A percentile compares a stretch with the other conserved stretches of the same genome.
Conservation (phyloP, 768 basidiomycete species). For the Suillus clintonianus region DNA sequence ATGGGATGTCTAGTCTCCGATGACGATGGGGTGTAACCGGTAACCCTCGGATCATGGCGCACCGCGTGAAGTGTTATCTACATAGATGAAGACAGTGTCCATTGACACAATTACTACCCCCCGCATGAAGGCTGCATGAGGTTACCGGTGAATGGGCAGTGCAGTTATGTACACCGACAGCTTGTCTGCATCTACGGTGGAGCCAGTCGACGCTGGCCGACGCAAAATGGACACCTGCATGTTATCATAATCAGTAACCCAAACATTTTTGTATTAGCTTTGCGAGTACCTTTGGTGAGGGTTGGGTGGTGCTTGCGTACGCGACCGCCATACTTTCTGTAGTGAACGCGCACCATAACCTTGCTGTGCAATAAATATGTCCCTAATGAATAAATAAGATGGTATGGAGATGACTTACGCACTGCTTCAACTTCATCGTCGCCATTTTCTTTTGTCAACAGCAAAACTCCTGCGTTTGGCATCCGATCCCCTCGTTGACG, state of each 20-base stretch:
- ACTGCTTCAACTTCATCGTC: conserved; percentile 20
- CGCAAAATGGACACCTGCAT: conserved; percentile 38
- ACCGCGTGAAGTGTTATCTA: background rate
- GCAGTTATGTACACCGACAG: conserved; percentile 61
- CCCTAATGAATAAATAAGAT: background rate
- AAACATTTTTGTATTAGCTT: background rate
- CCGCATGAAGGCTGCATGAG: background rate
- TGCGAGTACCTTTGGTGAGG: conserved; percentile 57
- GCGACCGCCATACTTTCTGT: conserved; percentile 81
- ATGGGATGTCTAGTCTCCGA: conserved; percentile 15
- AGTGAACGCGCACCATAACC: conserved; percentile 85
- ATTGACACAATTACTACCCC: background rate
- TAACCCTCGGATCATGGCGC: background rate
- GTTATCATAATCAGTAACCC: background rate
- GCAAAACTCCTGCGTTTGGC: conserved; percentile 62
- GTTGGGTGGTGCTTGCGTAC: conserved; percentile 55
- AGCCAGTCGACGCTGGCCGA: conserved; percentile 18
- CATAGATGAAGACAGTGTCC: background rate
- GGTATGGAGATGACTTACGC: conserved; percentile 23
- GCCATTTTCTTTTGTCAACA: conserved; percentile 53
- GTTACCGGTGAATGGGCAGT: conserved; percentile 37
- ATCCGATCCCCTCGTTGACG: conserved; percentile 39
- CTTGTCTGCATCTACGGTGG: conserved; percentile 15
- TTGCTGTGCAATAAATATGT: conserved; percentile 39
- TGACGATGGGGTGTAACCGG: conserved; percentile 5